phyloP scores from a whole-genome alignment of 164 flowering plant species.

The Sextonia rubra region DNA sequence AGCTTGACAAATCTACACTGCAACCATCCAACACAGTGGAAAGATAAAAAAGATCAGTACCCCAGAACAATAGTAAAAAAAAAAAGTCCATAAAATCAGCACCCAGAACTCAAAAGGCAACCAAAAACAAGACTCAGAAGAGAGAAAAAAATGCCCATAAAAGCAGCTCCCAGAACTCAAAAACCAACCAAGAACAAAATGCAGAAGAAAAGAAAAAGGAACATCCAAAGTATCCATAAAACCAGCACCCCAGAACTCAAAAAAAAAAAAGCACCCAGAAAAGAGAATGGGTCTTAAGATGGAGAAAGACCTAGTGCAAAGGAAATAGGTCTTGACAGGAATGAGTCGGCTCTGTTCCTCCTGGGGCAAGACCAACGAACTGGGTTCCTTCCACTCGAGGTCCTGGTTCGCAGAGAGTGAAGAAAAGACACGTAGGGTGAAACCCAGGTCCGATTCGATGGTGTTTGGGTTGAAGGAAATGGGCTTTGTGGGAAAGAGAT shows the following conservation, averaged over 20 bases:
- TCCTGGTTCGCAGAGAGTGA: neutral
- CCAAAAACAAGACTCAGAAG: neutral
- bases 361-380: neutral
- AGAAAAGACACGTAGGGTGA: neutral
- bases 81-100: no score
- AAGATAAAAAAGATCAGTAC: neutral
- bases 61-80: neutral
- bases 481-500: neutral
- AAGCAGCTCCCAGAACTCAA: neutral
- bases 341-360: slow-evolving; percentile 22
- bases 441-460: neutral
- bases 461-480: neutral
- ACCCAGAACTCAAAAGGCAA: no score
- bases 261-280: neutral
- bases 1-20: slow-evolving; percentile 81
- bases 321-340: slow-evolving; percentile 80
- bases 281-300: neutral
- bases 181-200: neutral
- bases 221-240: neutral
- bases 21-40: slow-evolving; percentile 8
- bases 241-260: no score
- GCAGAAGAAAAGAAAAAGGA: neutral
- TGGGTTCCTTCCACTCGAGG: slow-evolving; percentile 1
- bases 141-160: neutral
- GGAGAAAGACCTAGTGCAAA: slow-evolving; percentile 68